Evolutionary conservation across 768 basidiomycete genomes (phyloP), one percentile per base, ranked within the genome.

Genomic region (Boletus rubroflammeus): DNA sequence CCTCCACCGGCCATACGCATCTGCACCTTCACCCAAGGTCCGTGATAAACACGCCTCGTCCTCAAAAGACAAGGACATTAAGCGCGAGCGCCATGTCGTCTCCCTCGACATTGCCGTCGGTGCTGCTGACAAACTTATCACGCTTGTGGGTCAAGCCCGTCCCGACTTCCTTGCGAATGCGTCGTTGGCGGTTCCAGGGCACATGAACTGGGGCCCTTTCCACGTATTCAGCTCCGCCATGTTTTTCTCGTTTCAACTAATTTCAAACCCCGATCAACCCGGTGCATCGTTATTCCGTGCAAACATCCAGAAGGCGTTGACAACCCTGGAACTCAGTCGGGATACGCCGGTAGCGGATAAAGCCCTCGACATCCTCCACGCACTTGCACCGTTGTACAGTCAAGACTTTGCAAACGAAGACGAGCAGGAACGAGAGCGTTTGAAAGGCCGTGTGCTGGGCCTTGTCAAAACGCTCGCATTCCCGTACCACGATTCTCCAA

Each of bases 231-330:
- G 85, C 45, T 88, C 90, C 19, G 88, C 88, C 46, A 90, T 92
- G 85, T 92, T 92, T 73, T 90, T 92, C 79, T 87, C 88, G n/a
- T 91, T 91, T 73, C 89, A 92, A 62, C 79, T 92, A 46, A 85
- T 91, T 62, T 80, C 84, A 34, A 85, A 88, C 62, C 86, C 88
- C 47, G 87, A 88, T 56, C 88, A 90, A 58, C 85, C 86, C 42
- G 89, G 86, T 25, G 87, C 87, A 40, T 81, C 81, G 28, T 75
- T 89, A 34, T 90, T 90, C 73, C 85, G 89, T 19, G 79, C 80
- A 32, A 87, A 85, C 62, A 86, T 93, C 63, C 80, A 79, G 61
- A 86, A 85, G 66, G 83, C 86, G 14, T 78, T 85, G 56, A 66
- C 74, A 13, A 84, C 82, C 19, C 76, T 91, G 28, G 85, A 87